Conservation (phyloP, 2,329 filamentous ascomycete genomes). For the Aspergillus clavatus region DNA sequence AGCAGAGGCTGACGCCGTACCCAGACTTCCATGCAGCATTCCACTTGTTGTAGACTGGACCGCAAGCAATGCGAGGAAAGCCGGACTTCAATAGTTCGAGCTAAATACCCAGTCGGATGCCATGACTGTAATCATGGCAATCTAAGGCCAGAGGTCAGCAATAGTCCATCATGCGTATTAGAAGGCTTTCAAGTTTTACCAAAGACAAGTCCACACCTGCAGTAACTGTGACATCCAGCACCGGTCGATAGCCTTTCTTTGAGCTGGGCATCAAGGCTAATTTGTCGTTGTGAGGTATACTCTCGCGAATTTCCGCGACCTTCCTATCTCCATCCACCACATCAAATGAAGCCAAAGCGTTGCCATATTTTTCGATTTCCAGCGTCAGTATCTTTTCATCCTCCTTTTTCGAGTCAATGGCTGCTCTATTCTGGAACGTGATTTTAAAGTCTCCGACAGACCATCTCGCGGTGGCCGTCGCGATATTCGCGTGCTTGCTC, state of each 20-base stretch:
- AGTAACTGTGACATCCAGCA: conserved; percentile 20
- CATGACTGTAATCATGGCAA: conserved; percentile 19
- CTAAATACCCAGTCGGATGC: conserved; percentile 17
- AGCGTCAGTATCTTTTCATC: conserved; percentile 17
- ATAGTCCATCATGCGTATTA: not conserved
- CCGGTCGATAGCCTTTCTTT: conserved; percentile 19
- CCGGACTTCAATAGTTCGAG: conserved; percentile 13
- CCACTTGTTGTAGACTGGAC: too few relatives aligned
- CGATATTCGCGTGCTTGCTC: conserved; percentile 14
- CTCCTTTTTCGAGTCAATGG: conserved; percentile 11
- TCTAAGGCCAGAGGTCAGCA: conserved; percentile 3
- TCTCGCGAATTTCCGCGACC: conserved; percentile 15
- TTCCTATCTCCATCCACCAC: conserved; percentile 21
- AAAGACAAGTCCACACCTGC: conserved; percentile 23
- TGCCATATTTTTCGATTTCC: conserved; percentile 15
- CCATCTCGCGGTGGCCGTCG: conserved; percentile 5
- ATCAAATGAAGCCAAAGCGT: conserved; percentile 15
- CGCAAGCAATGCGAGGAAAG: too few relatives aligned
- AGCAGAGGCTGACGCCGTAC: too few relatives aligned
- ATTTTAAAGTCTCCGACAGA: conserved; percentile 14
- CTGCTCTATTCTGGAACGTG: conserved; percentile 22
- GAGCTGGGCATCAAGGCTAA: conserved; percentile 14
- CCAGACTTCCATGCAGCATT: too few relatives aligned
- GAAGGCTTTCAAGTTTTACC: conserved; percentile 12
- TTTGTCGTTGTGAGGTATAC: conserved; percentile 15